Evolutionary conservation across 106 monocot species (phyloP), one percentile per base, ranked within the genome.

Genomic region (Xerophyta viscosa): DNA sequence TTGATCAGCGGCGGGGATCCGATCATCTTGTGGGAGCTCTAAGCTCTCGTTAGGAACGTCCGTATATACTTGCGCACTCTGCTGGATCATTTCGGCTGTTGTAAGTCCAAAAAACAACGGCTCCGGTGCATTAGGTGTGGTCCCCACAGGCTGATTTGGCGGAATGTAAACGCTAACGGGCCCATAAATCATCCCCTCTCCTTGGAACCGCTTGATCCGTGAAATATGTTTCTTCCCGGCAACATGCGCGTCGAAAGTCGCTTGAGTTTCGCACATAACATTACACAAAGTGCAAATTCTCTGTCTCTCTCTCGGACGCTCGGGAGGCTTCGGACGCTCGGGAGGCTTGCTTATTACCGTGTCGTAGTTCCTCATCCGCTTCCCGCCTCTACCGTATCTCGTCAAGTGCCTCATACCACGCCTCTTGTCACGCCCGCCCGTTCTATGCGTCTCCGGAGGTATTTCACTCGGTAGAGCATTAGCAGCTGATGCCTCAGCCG

Each of bases 201-300:
- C 33, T 63, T 83, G 68, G 39, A 70, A 83, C 6, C 70, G 54
- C 54, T 52, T 80, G 37, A 86, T 49, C 14, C 57, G 57, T 31
- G 76, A 65, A 20, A 52, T 10, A 56, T 88, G 88, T 28, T 88
- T 88, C 41, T 83, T 83, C 19, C 82, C 83, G 2, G 68, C 29
- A 0, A 83, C 22, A 63, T 87, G 87, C n/a, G 50, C 31, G 1
- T 82, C 74, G 27, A 87, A 87, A 12, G 74, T 73, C 19, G 69
- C 65, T 26, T 29, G 39, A 1, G 87, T 74, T 18, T 87, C 71
- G 19, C 82, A 87, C 41, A 20, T 62, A 14, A 74, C 65, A 54
- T 64, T 87, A 57, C 87, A 87, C 5, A 87, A 12, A 7, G 67
- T 87, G 41, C 81, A 82, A 36, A 86, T 53, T 50, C 75, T 72